Base-by-base conservation (phyloP, 805 yeast species). In the Candida golubevii region DNA sequence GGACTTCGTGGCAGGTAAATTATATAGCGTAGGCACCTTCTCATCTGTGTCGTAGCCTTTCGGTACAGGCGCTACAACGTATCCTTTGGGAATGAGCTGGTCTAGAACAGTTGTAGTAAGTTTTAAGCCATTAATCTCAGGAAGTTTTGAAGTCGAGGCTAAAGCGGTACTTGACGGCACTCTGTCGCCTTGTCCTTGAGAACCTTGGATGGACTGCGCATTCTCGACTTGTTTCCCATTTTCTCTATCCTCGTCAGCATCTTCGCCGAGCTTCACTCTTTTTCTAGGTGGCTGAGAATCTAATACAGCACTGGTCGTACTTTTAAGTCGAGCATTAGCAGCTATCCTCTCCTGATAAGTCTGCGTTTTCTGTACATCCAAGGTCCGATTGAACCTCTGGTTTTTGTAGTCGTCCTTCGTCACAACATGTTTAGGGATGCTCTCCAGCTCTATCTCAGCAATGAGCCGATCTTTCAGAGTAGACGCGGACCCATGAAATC, bases 31-130 rank as follows among this genome's bases (percentile, higher is more conserved):
- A 3, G 37, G 46, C 15, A 30, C 26, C 10, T 31, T 18, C 10
- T n/a, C 39, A 23, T 27, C 31, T 13, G 55, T 55, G 10, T 36
- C 40, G 49, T 71, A 78, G 15, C 62, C 67, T 9, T 57, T 56
- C 4, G 86, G 85, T 4, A 71, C 72, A 3, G 64, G 37, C 2
- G 60, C 67, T 11, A 73, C 57, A 14, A 67, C 60, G 50, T 75
- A 83, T 0, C 83, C 84, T 11, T 63, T 49, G 0, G 86, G 87
- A 30, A 82, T 60, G 8, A 82, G 55, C 33, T 64, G 58, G 41
- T 77, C 75, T 6, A 82, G 63, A 11, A 71, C 63, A 18, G 64
- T 74, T 44, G 73, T 74, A 0, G 79, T 68, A 18, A 81, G 38
- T 13, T 30, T 15, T 8, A 44, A 18, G 7, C 46, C 46, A 14